Conservation (phyloP, 129 eudicot genomes). For the Kitagawia praeruptora region DNA sequence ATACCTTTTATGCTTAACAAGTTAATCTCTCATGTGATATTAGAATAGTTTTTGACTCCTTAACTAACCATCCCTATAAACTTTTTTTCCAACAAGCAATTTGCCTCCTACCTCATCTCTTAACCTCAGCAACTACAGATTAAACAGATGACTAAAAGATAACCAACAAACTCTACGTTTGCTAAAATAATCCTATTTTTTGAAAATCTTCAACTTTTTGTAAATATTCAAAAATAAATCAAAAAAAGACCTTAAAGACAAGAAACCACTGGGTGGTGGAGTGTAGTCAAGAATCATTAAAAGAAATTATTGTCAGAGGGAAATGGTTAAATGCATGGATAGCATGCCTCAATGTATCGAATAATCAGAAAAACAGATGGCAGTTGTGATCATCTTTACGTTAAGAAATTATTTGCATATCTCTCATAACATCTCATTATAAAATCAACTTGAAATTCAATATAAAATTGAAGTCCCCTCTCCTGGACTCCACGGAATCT, state of each 20-base stretch:
- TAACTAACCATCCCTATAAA: neutral
- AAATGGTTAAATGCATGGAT: no score
- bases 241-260: no score
- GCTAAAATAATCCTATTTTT: no score
- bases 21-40: neutral
- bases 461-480: neutral
- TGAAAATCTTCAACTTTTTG: no score
- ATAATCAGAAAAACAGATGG: neutral
- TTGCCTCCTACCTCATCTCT: neutral
- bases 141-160: neutral
- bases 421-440: no score
- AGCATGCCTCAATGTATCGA: neutral
- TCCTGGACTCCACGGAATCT: neutral
- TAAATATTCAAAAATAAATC: no score
- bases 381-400: neutral
- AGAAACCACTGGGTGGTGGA: no score
- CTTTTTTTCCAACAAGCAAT: neutral
- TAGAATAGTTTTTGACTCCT: slow-evolving; percentile 9
- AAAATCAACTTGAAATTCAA: neutral
- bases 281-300: no score
- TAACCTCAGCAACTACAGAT: neutral
- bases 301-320: no score
- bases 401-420: no score
- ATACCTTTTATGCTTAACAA: neutral
- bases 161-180: neutral